phyloP scores from a whole-genome alignment of 352 stramenopile genomes.

The Globisporangium apiculatum region DNA sequence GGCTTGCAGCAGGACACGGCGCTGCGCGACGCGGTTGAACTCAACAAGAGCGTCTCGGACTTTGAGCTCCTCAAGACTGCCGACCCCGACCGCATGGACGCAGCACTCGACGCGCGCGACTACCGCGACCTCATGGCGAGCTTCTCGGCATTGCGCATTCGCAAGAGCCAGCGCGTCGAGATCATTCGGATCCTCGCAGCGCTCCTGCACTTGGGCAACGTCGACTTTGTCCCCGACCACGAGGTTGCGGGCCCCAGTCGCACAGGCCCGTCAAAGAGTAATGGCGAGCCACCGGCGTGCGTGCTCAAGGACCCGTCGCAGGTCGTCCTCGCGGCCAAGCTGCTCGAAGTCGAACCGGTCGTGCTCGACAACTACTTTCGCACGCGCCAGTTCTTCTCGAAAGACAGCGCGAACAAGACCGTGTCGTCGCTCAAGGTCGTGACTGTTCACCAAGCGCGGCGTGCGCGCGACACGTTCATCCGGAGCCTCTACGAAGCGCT shows the following conservation, averaged over 20 bases:
- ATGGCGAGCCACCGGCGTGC: slow-evolving; percentile 27
- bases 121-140: slow-evolving; percentile 78
- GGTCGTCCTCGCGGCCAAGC: slow-evolving; percentile 54
- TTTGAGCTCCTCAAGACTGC: slow-evolving; percentile 56
- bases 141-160: slow-evolving; percentile 70
- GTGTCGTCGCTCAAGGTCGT: slow-evolving; percentile 80
- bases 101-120: slow-evolving; percentile 53
- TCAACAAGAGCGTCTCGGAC: slow-evolving; percentile 49
- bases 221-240: slow-evolving; percentile 61
- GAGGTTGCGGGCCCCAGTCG: slow-evolving; percentile 18
- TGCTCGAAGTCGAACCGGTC: slow-evolving; percentile 72
- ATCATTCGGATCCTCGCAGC: slow-evolving; percentile 73
- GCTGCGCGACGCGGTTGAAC: slow-evolving; percentile 55
- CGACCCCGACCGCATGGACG: slow-evolving; percentile 30
- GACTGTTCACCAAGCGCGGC: slow-evolving; percentile 62
- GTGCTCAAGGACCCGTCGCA: slow-evolving; percentile 56
- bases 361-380: slow-evolving; percentile 85
- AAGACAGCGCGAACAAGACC: slow-evolving; percentile 55
- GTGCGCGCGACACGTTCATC: slow-evolving; percentile 72
- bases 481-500: slow-evolving; percentile 73
- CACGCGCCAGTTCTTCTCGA: slow-evolving; percentile 73
- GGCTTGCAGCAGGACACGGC: slow-evolving; percentile 66
- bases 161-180: slow-evolving; percentile 73
- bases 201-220: slow-evolving; percentile 71
- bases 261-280: slow-evolving; percentile 19